Conservation (phyloP, 768 basidiomycete genomes). For the Rhodocollybia butyracea region DNA sequence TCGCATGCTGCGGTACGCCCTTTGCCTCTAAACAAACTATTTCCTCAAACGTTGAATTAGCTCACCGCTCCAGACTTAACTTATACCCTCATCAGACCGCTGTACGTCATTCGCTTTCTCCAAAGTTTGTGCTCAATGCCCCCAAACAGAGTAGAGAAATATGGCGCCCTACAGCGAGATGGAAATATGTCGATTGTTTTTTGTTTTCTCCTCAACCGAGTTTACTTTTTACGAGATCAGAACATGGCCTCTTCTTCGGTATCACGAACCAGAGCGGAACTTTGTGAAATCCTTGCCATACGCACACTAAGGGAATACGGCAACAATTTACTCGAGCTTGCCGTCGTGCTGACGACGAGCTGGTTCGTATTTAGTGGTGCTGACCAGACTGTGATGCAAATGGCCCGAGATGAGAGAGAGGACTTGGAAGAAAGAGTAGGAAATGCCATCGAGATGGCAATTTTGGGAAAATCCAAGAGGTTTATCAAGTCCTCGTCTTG, state of each 20-base stretch:
- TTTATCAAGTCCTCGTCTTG: conserved; percentile 90
- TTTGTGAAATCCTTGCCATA: conserved; percentile 91
- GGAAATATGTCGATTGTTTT: conserved; percentile 87
- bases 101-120: too few relatives aligned
- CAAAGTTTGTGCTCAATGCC: too few relatives aligned
- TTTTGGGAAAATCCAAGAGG: conserved; percentile 62
- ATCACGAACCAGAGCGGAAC: conserved; percentile 69
- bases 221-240: conserved; percentile 80
- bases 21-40: neutral
- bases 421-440: conserved; percentile 79
- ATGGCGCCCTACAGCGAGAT: conserved; percentile 61
- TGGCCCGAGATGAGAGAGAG: conserved; percentile 60
- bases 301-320: conserved; percentile 72
- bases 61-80: conserved; percentile 84
- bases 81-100: conserved; percentile 84
- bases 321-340: conserved; percentile 64
- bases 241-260: conserved; percentile 66
- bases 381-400: conserved; percentile 51
- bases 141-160: conserved; percentile 87
- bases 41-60: conserved; percentile 30
- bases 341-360: conserved; percentile 67
- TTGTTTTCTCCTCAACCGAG: conserved; percentile 83
- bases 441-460: conserved; percentile 88
- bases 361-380: conserved; percentile 84
- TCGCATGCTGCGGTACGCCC: conserved; percentile 70